Percentiles rank a stretch among this genome's conserved stretches.
Evolutionary conservation across 768 basidiomycete species (phyloP).

Genomic region (Lactifluus rugatus): DNA sequence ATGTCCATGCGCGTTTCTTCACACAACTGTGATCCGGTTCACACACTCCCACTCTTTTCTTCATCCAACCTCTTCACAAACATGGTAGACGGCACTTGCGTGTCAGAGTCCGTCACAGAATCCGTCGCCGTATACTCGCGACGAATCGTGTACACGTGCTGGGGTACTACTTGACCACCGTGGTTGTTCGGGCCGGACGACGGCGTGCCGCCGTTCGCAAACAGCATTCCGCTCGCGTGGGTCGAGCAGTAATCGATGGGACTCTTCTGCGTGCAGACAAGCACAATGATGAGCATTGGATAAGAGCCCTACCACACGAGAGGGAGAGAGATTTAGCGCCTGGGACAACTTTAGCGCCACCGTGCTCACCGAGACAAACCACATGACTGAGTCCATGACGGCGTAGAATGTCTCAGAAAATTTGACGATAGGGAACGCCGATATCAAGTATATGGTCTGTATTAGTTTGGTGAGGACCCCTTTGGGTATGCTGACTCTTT

Average conservation of each 20-base stretch:
- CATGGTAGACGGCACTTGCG: slow-evolving; percentile 6
- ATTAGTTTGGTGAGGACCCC: background rate
- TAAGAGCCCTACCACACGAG: slow-evolving; percentile 11
- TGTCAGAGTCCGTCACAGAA: background rate
- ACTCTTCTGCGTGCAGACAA: slow-evolving; percentile 13
- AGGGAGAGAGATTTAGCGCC: background rate
- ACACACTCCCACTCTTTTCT: slow-evolving; percentile 1
- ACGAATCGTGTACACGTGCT: background rate
- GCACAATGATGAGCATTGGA: slow-evolving; percentile 11
- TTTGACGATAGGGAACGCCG: slow-evolving; percentile 3
- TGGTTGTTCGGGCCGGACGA: background rate
- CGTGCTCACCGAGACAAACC: slow-evolving; percentile 2
- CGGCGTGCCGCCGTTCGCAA: background rate
- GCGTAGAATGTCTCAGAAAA: slow-evolving; percentile 4
- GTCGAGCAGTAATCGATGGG: slow-evolving; percentile 7
- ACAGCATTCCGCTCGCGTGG: slow-evolving; percentile 9
- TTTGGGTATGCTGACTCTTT: background rate
- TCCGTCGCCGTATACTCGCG: too few species aligned
- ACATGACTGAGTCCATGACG: slow-evolving; percentile 1
- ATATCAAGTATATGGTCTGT: slow-evolving; percentile 4
- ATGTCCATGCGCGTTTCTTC: too few species aligned
- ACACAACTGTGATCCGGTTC: too few species aligned
- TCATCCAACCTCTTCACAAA: background rate
- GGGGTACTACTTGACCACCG: background rate
- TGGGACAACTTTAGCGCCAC: background rate